phyloP scores from a whole-genome alignment of 257 asterid species.

The Plantago major region DNA sequence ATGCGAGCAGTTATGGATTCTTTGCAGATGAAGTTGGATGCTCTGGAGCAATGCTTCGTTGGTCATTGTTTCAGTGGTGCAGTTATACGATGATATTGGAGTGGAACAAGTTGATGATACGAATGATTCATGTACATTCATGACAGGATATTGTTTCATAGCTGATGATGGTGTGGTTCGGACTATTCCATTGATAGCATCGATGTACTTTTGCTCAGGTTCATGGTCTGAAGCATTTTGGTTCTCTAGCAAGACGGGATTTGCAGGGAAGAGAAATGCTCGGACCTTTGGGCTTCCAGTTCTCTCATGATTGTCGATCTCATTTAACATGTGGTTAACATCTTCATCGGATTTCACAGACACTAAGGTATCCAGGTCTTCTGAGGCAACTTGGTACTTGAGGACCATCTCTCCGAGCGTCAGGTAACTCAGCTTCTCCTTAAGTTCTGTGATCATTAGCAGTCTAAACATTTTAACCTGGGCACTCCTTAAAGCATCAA shows the following conservation, averaged over 20 bases:
- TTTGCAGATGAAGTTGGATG: conserved; percentile 38
- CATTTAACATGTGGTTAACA: conserved; percentile 67
- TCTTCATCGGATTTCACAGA: conserved; percentile 76
- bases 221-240: conserved; percentile 28
- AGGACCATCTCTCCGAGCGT: conserved; percentile 70
- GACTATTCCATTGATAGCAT: conserved; percentile 62
- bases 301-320: conserved; percentile 42
- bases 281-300: conserved; percentile 50
- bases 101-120: conserved; percentile 53
- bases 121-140: conserved; percentile 19
- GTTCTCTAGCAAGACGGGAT: conserved; percentile 34
- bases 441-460: conserved; percentile 41
- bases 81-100: conserved; percentile 57
- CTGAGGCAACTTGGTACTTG: conserved; percentile 64
- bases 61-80: conserved; percentile 29
- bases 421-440: conserved; percentile 65
- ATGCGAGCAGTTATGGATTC: conserved; percentile 44
- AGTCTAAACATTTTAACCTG: not conserved
- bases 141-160: conserved; percentile 28
- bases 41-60: conserved; percentile 19
- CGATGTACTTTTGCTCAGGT: conserved; percentile 62
- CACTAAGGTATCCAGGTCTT: conserved; percentile 83
- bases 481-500: too few species aligned
- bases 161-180: conserved; percentile 18
- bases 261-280: conserved; percentile 65